Conservation (phyloP, 129 eudicot species). For the Flaveria robusta region DNA sequence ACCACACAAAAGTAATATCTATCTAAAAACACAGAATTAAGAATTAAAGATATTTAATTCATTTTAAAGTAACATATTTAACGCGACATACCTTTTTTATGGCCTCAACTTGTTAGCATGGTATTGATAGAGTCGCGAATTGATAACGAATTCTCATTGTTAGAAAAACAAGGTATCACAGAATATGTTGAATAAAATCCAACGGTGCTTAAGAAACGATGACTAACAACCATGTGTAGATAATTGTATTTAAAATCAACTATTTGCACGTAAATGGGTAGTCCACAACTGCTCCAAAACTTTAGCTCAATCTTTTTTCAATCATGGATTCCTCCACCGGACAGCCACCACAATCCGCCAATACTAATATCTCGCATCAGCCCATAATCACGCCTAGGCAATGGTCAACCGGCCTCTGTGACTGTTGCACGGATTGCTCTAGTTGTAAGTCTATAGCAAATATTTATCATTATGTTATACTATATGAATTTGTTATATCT, state of each 20-base stretch:
- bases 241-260: too few species aligned
- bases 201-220: too few species aligned
- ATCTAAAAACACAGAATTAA: too few species aligned
- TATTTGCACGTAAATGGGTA: neutral
- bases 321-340: neutral
- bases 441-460: slow-evolving; percentile 47
- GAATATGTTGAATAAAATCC: too few species aligned
- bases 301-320: neutral
- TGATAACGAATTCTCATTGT: too few species aligned
- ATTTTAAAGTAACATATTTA: too few species aligned
- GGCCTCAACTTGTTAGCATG: too few species aligned
- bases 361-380: slow-evolving; percentile 15
- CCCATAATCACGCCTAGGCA: slow-evolving; percentile 1
- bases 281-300: neutral
- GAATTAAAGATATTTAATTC: too few species aligned
- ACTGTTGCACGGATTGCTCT: slow-evolving; percentile 46
- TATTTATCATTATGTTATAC: neutral
- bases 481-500: neutral
- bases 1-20: too few species aligned
- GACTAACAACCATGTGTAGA: neutral
- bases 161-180: too few species aligned
- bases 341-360: neutral
- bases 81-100: too few species aligned
- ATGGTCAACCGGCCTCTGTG: slow-evolving; percentile 67
- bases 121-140: too few species aligned